Base-by-base conservation (phyloP, 345 rosid genomes). In the Excoecaria cochinchinensis region DNA sequence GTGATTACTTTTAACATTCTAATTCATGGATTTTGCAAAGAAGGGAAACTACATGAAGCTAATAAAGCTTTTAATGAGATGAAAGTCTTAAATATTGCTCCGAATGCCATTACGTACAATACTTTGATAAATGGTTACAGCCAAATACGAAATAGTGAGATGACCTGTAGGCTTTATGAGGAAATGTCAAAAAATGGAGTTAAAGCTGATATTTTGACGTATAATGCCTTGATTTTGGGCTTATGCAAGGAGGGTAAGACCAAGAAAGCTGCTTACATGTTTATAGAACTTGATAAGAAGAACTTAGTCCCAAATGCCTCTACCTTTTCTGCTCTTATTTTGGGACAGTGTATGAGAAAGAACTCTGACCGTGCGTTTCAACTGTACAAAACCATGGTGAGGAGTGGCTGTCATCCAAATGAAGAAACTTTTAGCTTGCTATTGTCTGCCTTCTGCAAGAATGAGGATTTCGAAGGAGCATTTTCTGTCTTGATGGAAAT, bases 181-280 rank as follows among this genome's bases (percentile, higher is more conserved):
- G 92, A 92, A 77, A 91, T 94, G 97, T 79, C 71, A 24, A 84
- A 77, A 57, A 75, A 78, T 60, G 89, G 87, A 22, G 79, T 90
- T 73, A 85, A 87, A 82, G 86, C 90, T 16, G 92, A 92, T 69
- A 77, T 90, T 78, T 59, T 92, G 82, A 92, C 97, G 0, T 92
- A 91, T 64, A 94, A 92, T 42, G 97, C 93, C 0, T 83, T 92
- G 87, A 90, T 94, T 60, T 78, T 86, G 72, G 98, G 97, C 51
- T 79, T 90, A 4, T 92, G 97, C 86, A 90, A 86, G 69, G 93
- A 85, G 70, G 98, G 95, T 2, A 92, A 91, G 95, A 94, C 97
- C 24, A 94, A 88, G 90, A 92, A 89, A 77, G 95, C 97, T 75
- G 97, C 97, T 14, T 84, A 79, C 77, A 76, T 92, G 76, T 90